Base-by-base conservation (phyloP, 2,329 filamentous ascomycete genomes). In the Xylariaceae sp. region DNA sequence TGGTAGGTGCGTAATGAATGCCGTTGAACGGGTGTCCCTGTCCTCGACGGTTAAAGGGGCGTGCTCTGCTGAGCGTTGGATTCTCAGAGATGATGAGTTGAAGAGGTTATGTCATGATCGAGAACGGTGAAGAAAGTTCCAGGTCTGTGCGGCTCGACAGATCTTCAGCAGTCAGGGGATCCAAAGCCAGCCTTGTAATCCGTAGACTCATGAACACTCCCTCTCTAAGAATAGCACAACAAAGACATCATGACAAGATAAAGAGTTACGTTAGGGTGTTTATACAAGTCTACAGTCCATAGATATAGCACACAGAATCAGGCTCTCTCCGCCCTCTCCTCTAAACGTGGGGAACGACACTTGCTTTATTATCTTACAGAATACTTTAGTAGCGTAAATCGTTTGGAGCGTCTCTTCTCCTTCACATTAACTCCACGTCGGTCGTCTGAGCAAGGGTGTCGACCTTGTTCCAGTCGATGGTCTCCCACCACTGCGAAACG, bases 391-490 rank as follows among this genome's bases (percentile, higher is more conserved):
- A 42, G 57, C 17, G 54, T 58, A 52, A 51, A 45, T 50, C 17
- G n/a, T 42, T 42, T 53, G 13, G 51, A 17, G 11, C 30, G 30
- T 4, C 53, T 10, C 11, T 11, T 45, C 15, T 39, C n/a, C 49
- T 39, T 55, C 10, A 60, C 34, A 7, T 49, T 47, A 64, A 30
- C 23, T 30, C 23, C 23, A 30, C 23, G 23, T 30, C 23, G 23
- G 23, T 30, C 23, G 62, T n/a, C 4, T 51, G 56, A 6, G 77
- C 70, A 68, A 73, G 59, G 61, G 77, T 71, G 39, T 80, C 78
- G 53, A 96, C 92, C 62, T 82, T 79, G 53, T 86, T 77, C 94
- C 94, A 99, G 76, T 99, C 85, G 66, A 99, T 87, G 56, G 79
- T 80, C 54, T 90, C 76, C 94, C 94, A 99, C 93, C 93, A 97